Evolutionary conservation across 192 early-diverging fungal genomes (phyloP), one percentile per base, ranked within the genome.

Genomic region (Chytriomyces hyalinus): DNA sequence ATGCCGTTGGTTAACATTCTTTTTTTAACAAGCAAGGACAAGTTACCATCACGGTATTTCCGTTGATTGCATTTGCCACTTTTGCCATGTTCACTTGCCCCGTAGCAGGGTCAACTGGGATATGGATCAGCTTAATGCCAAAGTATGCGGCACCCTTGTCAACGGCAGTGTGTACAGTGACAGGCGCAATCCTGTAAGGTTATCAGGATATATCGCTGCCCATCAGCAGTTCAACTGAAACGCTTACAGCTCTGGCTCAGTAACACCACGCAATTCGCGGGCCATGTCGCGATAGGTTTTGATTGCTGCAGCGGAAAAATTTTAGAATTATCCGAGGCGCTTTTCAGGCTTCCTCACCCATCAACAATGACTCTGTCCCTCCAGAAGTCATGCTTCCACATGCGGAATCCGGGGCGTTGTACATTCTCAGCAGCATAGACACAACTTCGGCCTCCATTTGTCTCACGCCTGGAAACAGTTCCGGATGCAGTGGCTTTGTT

Each of bases 381-480:
- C 97, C 97, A 36, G 92, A 94, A 13, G 97, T 99, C 77, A 96
- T 92, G 45, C 90, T 91, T 22, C 95, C 96, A 78, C 93, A 93
- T 64, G 90, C 92, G 10, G 86, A 85, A 7, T 71, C 72, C 0
- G 88, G 87, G 46, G 89, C 95, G 76, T 97, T 90, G 88, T 95
- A 96, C 81, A 99, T 92, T 44, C 85, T 67, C 20, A 94, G 80
- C 4, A 97, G 95, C 96, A 99, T 97, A 7, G 91, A 89, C 53
- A 97, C 92, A 28, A 96, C 87, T 79, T 99, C 97, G 57, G 95
- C 94, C 80, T 99, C 97, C 90, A 99, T 95, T 66, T 92, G 90
- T 53, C 97, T 90, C n/a, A 96, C 83, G 36, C 95, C 95, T 1
- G 96, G 96, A 86, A 97, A 99, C 62, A 97, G 88, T 61, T 95